Evolutionary conservation across 176 grass and related monocot genomes (phyloP), one percentile per base, ranked within the genome.

Genomic region (Paspalum vaginatum): DNA sequence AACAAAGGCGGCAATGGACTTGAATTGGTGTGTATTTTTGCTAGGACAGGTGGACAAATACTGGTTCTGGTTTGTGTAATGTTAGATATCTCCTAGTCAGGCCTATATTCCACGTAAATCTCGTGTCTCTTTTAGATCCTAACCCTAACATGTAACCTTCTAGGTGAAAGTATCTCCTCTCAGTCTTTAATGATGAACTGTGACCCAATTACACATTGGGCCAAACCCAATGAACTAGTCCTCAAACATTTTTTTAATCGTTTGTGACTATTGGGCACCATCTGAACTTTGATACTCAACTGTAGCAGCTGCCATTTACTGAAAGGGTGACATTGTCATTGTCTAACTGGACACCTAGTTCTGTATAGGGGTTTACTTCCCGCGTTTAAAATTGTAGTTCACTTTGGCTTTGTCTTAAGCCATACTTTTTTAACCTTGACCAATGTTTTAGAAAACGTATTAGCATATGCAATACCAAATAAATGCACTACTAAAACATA

Each of bases 321-420:
- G 76, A 69, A 69, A 84, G 42, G 7, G 9, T 32, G 37, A 68
- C 75, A 60, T 21, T 5, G 51, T 74, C 79, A 40, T 46, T 49
- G 52, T 60, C 43, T 74, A 74, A 40, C 39, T 49, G 52, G 67
- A 53, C n/a, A 74, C 32, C 17, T 8, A 55, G 7, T 27, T 55
- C 42, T 66, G 70, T 61, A 20, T 50, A 47, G 21, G 56, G 53
- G 5, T 70, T 53, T 62, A 37, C 32, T 32, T 32, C 32, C 32
- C 32, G 32, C 32, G 32, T 32, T 32, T 32, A 1, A 32, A 32
- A 32, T 32, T 32, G 32, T 32, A 32, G 32, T 32, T 32, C 32
- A 32, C 32, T 32, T 32, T 32, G 32, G 32, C 32, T 32, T 32
- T 32, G 32, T 32, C 32, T 3, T 32, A 32, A 32, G 32, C 32